Evolutionary conservation across 1,284 basidiomycete species (phyloP), one percentile per base, ranked within the genome.

Genomic region (Ustilago trichophora): DNA sequence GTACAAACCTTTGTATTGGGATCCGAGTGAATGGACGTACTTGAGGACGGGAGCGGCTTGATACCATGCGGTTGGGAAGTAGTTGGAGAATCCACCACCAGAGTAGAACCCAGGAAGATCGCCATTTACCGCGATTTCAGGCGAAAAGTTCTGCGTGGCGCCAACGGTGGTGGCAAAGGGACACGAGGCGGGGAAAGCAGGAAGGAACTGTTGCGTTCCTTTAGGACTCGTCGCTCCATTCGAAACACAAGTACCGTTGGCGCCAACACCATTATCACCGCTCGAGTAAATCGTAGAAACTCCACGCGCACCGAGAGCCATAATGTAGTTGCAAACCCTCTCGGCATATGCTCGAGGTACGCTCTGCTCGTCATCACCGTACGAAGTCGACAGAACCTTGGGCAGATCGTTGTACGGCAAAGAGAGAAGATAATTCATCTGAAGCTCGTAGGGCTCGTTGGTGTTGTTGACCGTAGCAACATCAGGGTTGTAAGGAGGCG

Each of bases 51-150:
- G 85, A 4, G 53, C 26, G 3, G 84, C 66, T 78, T 90, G 88
- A 72, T 87, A 90, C 0, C 42, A 13, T 1, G 88, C 88, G 10
- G 85, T 84, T 19, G 81, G 22, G 80, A 88, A 89, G 85, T 88
- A 86, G 73, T 88, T 84, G 72, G 86, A 87, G 82, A 89, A 89
- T 3, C 89, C 89, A 52, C 88, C 89, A 8, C 89, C 89, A 22
- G 86, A 87, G 47, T 83, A 84, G 83, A 88, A 88, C 76, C 77
- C 82, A 47, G 85, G 66, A 15, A 73, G 31, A 22, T 60, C 62
- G 4, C 40, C 54, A 22, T 48, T 34, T 12, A 73, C 68, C 7
- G 73, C 75, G 8, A 70, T 65, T 55, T 82, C 79, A n/a, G 80
- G 80, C 3, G 43, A 36, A 48, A 75, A 80, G 41, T 86, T 81